These are phyloP conservation scores for Carex parvula DNA, from an alignment of 176 grass and related monocot species.

Conservation along the genomic window DNA sequence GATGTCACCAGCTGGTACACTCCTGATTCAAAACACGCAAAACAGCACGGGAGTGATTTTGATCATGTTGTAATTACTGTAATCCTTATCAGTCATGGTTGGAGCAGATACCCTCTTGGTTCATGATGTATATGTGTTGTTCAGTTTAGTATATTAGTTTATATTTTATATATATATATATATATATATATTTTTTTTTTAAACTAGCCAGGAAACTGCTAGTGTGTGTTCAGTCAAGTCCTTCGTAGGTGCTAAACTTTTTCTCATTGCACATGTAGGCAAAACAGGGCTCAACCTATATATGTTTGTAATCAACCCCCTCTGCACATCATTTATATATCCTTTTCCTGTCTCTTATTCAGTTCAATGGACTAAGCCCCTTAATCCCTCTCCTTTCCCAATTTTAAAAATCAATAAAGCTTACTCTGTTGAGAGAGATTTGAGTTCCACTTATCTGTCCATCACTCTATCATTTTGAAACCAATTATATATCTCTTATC, in stretches of 20 bases:
- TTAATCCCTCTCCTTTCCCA: not conserved
- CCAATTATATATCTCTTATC: not conserved
- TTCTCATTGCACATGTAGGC: not conserved
- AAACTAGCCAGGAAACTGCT: not conserved
- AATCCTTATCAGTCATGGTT: not conserved
- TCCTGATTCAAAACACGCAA: conserved; percentile 39
- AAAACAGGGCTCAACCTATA: not conserved
- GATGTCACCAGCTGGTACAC: conserved; percentile 31
- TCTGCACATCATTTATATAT: not conserved
- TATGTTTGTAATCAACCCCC: not conserved
- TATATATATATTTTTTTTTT: not conserved
- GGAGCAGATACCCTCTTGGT: not conserved
- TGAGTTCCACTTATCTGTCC: not conserved
- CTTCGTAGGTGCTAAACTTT: not conserved
- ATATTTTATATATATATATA: not conserved
- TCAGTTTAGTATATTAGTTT: not conserved
- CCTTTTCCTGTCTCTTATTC: not conserved
- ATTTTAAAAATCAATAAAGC: conserved; percentile 1
- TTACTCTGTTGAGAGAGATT: not conserved
- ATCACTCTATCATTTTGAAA: not conserved
- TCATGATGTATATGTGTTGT: not conserved
- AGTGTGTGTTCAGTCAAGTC: not conserved
- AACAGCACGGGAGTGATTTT: conserved; percentile 24
- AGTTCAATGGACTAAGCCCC: not conserved
- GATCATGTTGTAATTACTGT: not conserved